Percentiles rank a stretch among this genome's conserved stretches.
Evolutionary conservation across 2,329 filamentous ascomycete species (phyloP).

Genomic region (Phyllosticta paracitricarpa): DNA sequence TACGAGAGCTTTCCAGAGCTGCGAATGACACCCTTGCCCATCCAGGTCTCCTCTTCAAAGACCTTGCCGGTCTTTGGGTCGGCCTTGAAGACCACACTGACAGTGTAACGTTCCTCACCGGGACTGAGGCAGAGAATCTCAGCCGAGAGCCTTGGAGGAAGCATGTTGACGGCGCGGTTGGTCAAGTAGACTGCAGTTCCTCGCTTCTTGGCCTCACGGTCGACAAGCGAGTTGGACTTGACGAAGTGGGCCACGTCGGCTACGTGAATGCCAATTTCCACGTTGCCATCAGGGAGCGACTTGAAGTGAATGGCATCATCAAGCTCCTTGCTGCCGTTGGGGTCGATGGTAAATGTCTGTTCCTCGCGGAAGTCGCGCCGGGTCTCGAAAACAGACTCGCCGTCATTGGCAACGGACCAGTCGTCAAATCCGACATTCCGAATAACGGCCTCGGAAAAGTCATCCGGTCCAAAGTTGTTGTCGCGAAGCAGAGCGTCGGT

Average conservation of each 20-base stretch:
- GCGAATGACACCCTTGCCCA: slow-evolving; percentile 89
- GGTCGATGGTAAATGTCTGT: slow-evolving; percentile 84
- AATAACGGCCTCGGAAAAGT: slow-evolving; percentile 92
- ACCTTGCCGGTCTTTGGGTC: slow-evolving; percentile 70
- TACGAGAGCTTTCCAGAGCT: slow-evolving; percentile 79
- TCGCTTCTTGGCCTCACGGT: slow-evolving; percentile 95
- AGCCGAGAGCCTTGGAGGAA: slow-evolving; percentile 73
- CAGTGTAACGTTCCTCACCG: slow-evolving; percentile 78
- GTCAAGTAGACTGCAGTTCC: slow-evolving; percentile 92
- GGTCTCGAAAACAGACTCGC: slow-evolving; percentile 59
- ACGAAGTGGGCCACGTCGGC: slow-evolving; percentile 94
- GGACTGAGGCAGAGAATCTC: slow-evolving; percentile 83
- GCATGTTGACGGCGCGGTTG: slow-evolving; percentile 77
- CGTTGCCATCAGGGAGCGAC: slow-evolving; percentile 67
- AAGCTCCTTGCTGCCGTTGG: slow-evolving; percentile 76
- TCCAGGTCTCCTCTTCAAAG: slow-evolving; percentile 80
- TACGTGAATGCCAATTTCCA: slow-evolving; percentile 92
- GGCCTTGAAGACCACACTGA: slow-evolving; percentile 89
- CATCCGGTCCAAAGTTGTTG: slow-evolving; percentile 97
- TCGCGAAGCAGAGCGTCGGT: slow-evolving; percentile 93
- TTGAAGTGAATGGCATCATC: slow-evolving; percentile 93
- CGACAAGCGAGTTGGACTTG: slow-evolving; percentile 88
- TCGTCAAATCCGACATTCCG: slow-evolving; percentile 88
- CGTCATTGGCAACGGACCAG: slow-evolving; percentile 79
- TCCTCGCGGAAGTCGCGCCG: slow-evolving; percentile 88